A percentile compares a stretch with the other conserved stretches of the same genome.
Conservation (phyloP, 768 basidiomycete genomes). For the Krasilnikovozyma curviuscula region DNA sequence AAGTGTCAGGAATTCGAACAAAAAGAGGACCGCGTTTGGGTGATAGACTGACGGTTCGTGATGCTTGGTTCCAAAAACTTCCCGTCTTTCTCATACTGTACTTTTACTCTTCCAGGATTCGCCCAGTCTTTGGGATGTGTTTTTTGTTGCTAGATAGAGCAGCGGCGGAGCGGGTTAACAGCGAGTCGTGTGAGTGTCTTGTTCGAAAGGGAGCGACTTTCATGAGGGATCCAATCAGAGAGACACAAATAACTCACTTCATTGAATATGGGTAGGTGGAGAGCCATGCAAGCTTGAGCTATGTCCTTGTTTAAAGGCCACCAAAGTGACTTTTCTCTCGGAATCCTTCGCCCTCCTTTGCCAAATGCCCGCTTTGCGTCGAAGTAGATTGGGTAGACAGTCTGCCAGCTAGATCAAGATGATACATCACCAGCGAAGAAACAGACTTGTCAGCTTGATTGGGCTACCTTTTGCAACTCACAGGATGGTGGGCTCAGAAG, state of each 20-base stretch:
- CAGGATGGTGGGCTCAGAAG: neutral
- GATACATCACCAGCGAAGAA: neutral
- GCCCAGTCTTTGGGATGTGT: constrained; percentile 93
- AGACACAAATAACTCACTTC: constrained; percentile 39
- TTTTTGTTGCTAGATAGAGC: constrained; percentile 38
- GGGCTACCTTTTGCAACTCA: neutral
- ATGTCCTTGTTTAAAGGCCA: constrained; percentile 92
- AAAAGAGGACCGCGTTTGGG: neutral
- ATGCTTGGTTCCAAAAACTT: constrained; percentile 23
- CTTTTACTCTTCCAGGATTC: constrained; percentile 85
- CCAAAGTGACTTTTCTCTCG: constrained; percentile 63
- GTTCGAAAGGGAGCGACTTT: too few species aligned
- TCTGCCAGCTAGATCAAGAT: constrained; percentile 52
- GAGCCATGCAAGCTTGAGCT: constrained; percentile 53
- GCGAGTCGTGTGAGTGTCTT: neutral
- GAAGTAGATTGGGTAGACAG: constrained; percentile 89
- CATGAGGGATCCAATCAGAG: too few species aligned
- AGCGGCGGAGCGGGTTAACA: neutral
- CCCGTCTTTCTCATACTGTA: constrained; percentile 34
- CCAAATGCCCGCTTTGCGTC: constrained; percentile 83
- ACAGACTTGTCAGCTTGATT: neutral
- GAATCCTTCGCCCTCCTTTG: constrained; percentile 61
- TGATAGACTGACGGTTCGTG: constrained; percentile 26
- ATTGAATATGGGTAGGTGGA: constrained; percentile 64
- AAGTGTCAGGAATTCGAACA: neutral